Percentiles rank a stretch among this genome's conserved stretches.
Evolutionary conservation across 306 rosid species (phyloP).

Genomic region (Medicago truncatula): MtrunA17r5.0-ANR NC_053045.1:64541501-64542000

Average conservation of each 20-base stretch:
- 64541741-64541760: constrained; percentile 37
- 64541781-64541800: constrained; percentile 45
- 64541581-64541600: constrained; percentile 1
- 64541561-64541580: constrained; percentile 27
- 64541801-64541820: constrained; percentile 49
- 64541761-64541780: constrained; percentile 33
- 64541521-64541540: constrained; percentile 43
- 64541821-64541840: constrained; percentile 33
- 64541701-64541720: constrained; percentile 37
- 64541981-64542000: constrained; percentile 31
- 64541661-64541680: no score
- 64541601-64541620: neutral
- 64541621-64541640: neutral
- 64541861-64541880: constrained; percentile 15
- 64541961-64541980: constrained; percentile 47
- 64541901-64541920: constrained; percentile 47
- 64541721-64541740: constrained; percentile 48
- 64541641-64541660: neutral
- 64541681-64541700: neutral
- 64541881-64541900: constrained; percentile 45
- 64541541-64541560: constrained; percentile 46
- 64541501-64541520: constrained; percentile 54
- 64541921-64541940: constrained; percentile 30
- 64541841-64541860: constrained; percentile 17
- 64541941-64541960: constrained; percentile 50